Evolutionary conservation across 2,329 filamentous ascomycete genomes (phyloP), one percentile per base, ranked within the genome.

Genomic region (Podosphaera fusca): DNA sequence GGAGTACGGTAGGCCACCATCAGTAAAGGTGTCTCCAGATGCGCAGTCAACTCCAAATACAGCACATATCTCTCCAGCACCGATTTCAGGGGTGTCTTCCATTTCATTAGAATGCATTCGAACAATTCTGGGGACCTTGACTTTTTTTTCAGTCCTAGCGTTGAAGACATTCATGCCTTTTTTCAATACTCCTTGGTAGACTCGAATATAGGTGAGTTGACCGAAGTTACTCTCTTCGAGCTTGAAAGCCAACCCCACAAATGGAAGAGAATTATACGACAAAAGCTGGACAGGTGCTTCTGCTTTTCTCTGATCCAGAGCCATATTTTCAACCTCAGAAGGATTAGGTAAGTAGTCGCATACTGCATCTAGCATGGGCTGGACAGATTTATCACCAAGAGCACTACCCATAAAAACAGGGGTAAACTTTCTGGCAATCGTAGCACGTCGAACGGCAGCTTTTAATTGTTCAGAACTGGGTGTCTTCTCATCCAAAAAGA

Each of bases 71-170:
- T 98, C 92, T 70, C 92, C 92, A 56, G 92, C 90, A 56, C 89
- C 87, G 61, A 98, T 84, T 70, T 95, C 89, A 57, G 73, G 75
- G 35, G 95, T 87, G 67, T 98, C 92, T 70, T 98, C 92, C 90
- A 98, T 95, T 68, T 98, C 92, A 68, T 96, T 95, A 51, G 89
- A 95, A 75, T 98, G 92, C 92, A 98, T 98, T 61, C 92, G 87
- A 60, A 98, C 92, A 65, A 98, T 96, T 67, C 90, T 85, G 29
- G 92, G 92, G 58, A 98, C 84, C 71, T 94, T 89, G 68, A 98
- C 84, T 75, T 90, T 95, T 77, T 95, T 95, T 70, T 90, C 85
- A 61, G 81, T 94, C 64, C 89, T 82, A 7, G 89, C 89, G 71
- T 96, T 98, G 78, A 84, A 95, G 57, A 98, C 81, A 68, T 89